Percentiles rank a stretch among this genome's conserved stretches.
Conservation (phyloP, 225 moss, liverwort and hornwort species). For the Pseudisothecium myosuroides region DNA sequence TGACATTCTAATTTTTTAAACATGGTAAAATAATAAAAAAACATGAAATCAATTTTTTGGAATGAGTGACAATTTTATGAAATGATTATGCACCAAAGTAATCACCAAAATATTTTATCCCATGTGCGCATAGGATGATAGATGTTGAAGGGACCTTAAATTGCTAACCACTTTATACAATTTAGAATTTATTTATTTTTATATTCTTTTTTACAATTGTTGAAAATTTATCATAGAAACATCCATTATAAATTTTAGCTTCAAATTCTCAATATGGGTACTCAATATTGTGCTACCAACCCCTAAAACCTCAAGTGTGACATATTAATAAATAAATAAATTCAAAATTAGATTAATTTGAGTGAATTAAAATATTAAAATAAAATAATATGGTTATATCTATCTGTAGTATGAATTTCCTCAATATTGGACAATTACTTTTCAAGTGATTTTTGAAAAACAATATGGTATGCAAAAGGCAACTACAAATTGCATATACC, state of each 20-base stretch:
- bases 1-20: not conserved
- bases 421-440: not conserved
- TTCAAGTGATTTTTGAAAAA: not conserved
- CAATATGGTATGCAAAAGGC: fast-evolving
- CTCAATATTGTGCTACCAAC: not conserved
- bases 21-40: too few species aligned
- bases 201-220: not conserved
- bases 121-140: not conserved
- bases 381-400: not conserved
- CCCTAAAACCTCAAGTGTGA: not conserved
- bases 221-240: not conserved
- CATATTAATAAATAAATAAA: not conserved
- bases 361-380: not conserved
- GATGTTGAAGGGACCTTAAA: not conserved
- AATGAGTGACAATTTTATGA: not conserved
- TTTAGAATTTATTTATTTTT: too few species aligned
- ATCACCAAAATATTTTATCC: not conserved
- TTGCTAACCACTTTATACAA: not conserved
- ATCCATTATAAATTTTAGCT: not conserved
- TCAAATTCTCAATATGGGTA: not conserved
- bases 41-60: not conserved
- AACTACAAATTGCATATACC: not conserved
- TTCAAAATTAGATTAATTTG: not conserved
- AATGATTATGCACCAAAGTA: not conserved
- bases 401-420: too few species aligned